Base-by-base conservation (phyloP, 345 rosid genomes). In the Syzygium grande region DNA sequence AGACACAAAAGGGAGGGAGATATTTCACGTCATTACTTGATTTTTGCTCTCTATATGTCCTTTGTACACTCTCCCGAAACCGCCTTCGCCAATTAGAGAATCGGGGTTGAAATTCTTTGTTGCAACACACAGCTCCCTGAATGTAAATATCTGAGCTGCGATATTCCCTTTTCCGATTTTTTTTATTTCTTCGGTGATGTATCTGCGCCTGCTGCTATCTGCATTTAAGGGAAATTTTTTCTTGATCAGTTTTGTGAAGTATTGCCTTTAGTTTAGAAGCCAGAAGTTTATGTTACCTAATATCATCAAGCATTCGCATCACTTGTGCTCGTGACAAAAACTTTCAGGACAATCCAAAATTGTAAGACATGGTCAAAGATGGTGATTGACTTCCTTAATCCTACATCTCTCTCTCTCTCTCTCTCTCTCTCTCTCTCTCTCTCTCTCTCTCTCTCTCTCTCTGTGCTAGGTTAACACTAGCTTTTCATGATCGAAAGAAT, bases 61-160 rank as follows among this genome's bases (percentile, higher is more conserved):
- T 90, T 92, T 95, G 90, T 96, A 97, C 29, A 96, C 99, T 93
- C 96, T 97, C 52, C 99, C 99, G 65, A 96, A 97, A 30, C 99
- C 99, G 5, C 99, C 99, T 94, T 97, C 99, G 11, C 99, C 99
- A 6, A 97, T 92, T 84, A 93, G 92, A 90, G 93, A 90, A 2
- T 93, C 94, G 3, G 92, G 95, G 88, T 91, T 88, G 91, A 97
- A 97, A 91, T 94, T 95, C 17, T 91, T 87, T 27, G 99, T 96
- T 38, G 98, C 98, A 3, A 49, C 88, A 54, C 91, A 91, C 16
- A 97, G 92, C 87, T 97, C 98, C 11, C 92, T 88, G 89, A 90
- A 96, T 49, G 96, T 89, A 87, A 95, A 94, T 87, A 93, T 91
- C 38, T 93, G 90, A 23, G 97, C 94, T 80, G 93, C 87, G 73